phyloP scores from a whole-genome alignment of 331 rosid genomes.

The Stylosanthes scabra region DNA sequence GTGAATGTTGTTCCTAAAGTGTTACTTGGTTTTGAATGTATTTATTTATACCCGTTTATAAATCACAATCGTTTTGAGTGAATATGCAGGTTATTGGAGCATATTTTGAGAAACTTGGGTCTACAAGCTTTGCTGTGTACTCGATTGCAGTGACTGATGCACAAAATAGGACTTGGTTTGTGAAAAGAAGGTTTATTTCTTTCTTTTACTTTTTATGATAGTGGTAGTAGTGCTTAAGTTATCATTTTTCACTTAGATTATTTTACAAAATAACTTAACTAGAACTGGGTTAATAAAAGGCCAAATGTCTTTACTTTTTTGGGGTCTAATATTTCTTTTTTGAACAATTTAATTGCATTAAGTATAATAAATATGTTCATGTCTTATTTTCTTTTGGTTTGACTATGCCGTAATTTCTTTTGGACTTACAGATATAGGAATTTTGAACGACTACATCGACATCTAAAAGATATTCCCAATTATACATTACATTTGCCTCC shows the following conservation, averaged over 20 bases:
- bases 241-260: conserved; percentile 17
- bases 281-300: conserved; percentile 25
- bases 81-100: conserved; percentile 91
- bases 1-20: conserved; percentile 26
- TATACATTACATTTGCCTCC: conserved; percentile 92
- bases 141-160: conserved; percentile 90
- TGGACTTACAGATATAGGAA: conserved; percentile 78
- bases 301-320: conserved; percentile 11
- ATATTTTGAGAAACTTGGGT: conserved; percentile 84
- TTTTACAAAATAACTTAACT: conserved; percentile 18
- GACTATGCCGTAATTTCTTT: conserved; percentile 28
- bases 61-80: conserved; percentile 19
- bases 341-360: conserved; percentile 21
- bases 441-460: conserved; percentile 92
- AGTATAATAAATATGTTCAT: neutral
- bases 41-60: neutral
- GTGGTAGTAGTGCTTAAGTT: conserved; percentile 10
- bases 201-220: conserved; percentile 29
- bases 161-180: conserved; percentile 89
- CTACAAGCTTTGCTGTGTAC: conserved; percentile 96
- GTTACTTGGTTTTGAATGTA: conserved; percentile 28
- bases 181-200: conserved; percentile 84
- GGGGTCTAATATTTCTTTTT: conserved; percentile 27
- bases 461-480: conserved; percentile 93
- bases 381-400: conserved; percentile 24